Base-by-base conservation (phyloP, 805 yeast genomes). In the Lipomyces orientalis region DNA sequence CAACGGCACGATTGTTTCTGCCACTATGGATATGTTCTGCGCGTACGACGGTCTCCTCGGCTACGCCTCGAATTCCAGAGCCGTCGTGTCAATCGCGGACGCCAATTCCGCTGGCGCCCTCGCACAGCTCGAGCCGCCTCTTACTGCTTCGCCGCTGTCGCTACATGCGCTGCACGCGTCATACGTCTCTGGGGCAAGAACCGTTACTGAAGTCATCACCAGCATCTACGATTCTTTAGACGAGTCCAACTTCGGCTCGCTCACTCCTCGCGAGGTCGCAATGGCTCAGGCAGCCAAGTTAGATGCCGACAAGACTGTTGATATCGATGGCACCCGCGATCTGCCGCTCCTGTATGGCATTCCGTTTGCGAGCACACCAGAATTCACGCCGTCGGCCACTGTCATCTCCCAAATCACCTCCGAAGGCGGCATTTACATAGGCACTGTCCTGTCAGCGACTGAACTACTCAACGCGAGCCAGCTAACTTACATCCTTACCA, bases 21-120 rank as follows among this genome's bases (percentile, higher is more conserved):
- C 72, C n/a, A 69, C 74, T 4, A 59, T 67, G 61, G 64, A 69
- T 39, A 65, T 68, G 65, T 74, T 69, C 58, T 65, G 71, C 59
- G 76, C 76, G 2, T 74, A 73, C 58, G 76, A 74, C 54, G 76
- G 76, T 19, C 71, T 74, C 9, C 69, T 74, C 35, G 76, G 76
- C 19, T 74, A 73, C 58, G 57, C 72, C 2, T 69, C 74, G 8
- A 60, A 19, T 22, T 66, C 68, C n/a, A 64, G 43, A 16, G 70
- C 59, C 16, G 43, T 69, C 16, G 54, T 54, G 31, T 61, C 60
- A 5, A 58, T 64, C 33, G 72, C 72, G 6, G 65, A 34, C 3
- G 25, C 54, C 10, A 62, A 64, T 6, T 58, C 54, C 25, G 60
- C 68, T 1, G 64, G 46, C n/a, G 37, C 43, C 5, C 58, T 65